Conservation (phyloP, 2,329 filamentous ascomycete genomes). For the Colletotrichum higginsianum region DNA sequence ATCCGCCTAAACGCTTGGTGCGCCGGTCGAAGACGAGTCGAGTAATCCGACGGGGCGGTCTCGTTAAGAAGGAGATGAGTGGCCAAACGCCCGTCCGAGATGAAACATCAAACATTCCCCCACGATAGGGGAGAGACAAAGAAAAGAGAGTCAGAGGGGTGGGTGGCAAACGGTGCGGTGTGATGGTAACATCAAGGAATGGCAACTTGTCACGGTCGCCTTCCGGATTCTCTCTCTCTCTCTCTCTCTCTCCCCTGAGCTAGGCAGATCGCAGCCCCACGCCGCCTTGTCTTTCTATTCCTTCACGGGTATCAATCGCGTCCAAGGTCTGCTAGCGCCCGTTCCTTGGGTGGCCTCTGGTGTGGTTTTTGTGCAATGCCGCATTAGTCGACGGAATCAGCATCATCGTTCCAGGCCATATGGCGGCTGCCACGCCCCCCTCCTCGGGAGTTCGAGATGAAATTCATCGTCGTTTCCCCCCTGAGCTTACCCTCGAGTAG, state of each 20-base stretch:
- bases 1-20: not conserved
- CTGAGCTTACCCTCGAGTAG: not conserved
- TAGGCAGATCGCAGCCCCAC: not conserved
- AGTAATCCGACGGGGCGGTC: not conserved
- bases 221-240: not conserved
- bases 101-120: conserved; percentile 16
- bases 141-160: conserved; percentile 8
- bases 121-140: conserved; percentile 9
- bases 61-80: not conserved
- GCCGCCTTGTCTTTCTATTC: not conserved
- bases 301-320: not conserved
- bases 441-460: not conserved
- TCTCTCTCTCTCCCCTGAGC: not conserved
- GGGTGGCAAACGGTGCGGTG: not conserved
- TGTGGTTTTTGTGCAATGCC: not conserved
- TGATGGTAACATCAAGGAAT: conserved; percentile 1
- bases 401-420: not conserved
- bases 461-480: not conserved
- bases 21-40: not conserved
- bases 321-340: not conserved
- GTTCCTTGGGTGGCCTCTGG: not conserved
- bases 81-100: not conserved
- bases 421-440: not conserved
- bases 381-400: not conserved
- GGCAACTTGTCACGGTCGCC: not conserved